Evolutionary conservation across 495 filamentous ascomycete species (phyloP).

Genomic region (Talaromyces wortmannii): DNA sequence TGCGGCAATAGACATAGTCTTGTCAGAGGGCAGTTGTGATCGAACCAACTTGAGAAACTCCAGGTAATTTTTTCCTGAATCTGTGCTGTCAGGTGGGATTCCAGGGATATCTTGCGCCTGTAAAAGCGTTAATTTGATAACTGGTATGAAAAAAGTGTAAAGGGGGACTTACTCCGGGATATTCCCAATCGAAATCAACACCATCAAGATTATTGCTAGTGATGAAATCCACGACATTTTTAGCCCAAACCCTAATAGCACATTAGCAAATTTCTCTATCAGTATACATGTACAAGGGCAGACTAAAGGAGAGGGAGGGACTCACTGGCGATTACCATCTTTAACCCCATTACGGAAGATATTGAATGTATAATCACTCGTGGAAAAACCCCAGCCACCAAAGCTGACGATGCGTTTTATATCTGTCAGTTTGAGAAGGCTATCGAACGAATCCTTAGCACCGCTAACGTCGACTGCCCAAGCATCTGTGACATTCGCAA

Average conservation of each 20-base stretch:
- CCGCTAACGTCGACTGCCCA: slow-evolving; percentile 20
- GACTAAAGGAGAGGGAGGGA: too few relatives aligned
- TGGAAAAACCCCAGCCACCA: slow-evolving; percentile 42
- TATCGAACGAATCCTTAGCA: slow-evolving; percentile 12
- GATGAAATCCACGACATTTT: slow-evolving; percentile 27
- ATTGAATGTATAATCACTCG: slow-evolving; percentile 18
- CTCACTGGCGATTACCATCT: slow-evolving; percentile 19
- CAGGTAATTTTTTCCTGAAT: slow-evolving; percentile 24
- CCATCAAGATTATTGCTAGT: slow-evolving; percentile 26
- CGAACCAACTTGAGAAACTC: slow-evolving; percentile 12
- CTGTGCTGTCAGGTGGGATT: slow-evolving; percentile 15
- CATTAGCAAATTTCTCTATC: too few relatives aligned
- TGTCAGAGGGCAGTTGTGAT: background rate
- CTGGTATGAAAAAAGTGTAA: too few relatives aligned
- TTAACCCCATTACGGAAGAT: slow-evolving; percentile 31
- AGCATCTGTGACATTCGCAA: slow-evolving; percentile 24
- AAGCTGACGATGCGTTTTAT: slow-evolving; percentile 34
- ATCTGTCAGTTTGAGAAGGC: slow-evolving; percentile 13
- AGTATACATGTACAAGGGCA: slow-evolving; percentile 10
- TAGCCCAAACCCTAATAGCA: background rate
- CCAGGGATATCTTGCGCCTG: slow-evolving; percentile 25
- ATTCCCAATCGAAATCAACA: slow-evolving; percentile 37
- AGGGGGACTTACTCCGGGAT: slow-evolving; percentile 12
- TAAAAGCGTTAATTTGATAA: too few relatives aligned
- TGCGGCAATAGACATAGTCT: slow-evolving; percentile 12